Evolutionary conservation across 768 basidiomycete genomes (phyloP), one percentile per base, ranked within the genome.

Genomic region (Tricholoma hemisulphureum): DNA sequence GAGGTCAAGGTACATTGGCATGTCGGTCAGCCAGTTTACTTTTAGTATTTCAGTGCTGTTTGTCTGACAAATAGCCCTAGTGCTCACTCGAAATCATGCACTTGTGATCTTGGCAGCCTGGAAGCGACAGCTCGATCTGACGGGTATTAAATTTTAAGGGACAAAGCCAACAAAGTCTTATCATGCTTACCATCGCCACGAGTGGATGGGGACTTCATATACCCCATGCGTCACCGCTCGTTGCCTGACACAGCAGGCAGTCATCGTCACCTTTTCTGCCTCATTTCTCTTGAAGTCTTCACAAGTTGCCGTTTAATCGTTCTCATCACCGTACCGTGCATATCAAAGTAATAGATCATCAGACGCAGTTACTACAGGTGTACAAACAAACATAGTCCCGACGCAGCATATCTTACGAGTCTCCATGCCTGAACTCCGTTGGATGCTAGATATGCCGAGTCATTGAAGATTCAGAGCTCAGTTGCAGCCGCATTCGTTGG

Each of bases 401-500:
- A 46, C 45, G 11, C 24, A 26, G 45, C 23, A 46, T 26, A 23
- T 41, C 20, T 4, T 41, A 34, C 14, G 32, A 34, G 45, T 46
- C 11, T 24, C 43, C 21, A 46, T 26, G 45, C 45, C 45, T 9
- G 21, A 24, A 28, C 26, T 45, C 11, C 23, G 16, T n/a, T n/a
- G n/a, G n/a, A n/a, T n/a, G 43, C 35, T 34, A 18, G 32, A 51
- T 5, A 10, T 26, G 24, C 20, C 23, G 34, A 52, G 24, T 26
- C 9, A 11, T 52, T 23, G 10, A 23, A 4, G 20, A n/a, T 53
- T 20, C 14, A 21, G 32, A 43, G 29, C 26, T 53, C 55, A 60
- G 29, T 16, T 34, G 61, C 67, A 68, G 28, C 64, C 60, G 62
- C 67, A 68, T 21, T 62, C 59, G 49, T 55, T 45, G 35, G 53